Evolutionary conservation across 176 grass and related monocot genomes (phyloP).

Genomic region (Pontederia paniculata): DNA sequence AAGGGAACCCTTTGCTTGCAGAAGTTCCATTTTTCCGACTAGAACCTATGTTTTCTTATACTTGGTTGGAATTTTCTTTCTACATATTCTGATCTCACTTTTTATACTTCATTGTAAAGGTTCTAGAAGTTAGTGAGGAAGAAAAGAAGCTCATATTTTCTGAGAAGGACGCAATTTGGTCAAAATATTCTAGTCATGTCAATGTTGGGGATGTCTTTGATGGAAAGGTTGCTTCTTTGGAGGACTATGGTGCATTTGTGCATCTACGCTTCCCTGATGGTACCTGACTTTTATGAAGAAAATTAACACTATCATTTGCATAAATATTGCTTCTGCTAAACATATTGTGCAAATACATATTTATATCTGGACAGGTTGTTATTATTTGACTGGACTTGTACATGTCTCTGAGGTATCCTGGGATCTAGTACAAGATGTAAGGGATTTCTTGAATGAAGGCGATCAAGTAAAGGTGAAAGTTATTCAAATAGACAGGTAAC

Average conservation of each 20-base stretch:
- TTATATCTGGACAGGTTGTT: constrained; percentile 40
- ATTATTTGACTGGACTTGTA: constrained; percentile 82
- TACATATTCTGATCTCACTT: background rate
- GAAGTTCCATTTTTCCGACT: no score
- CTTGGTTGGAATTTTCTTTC: no score
- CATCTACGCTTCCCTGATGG: constrained; percentile 80
- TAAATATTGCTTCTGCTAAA: background rate
- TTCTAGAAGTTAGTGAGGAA: constrained; percentile 54
- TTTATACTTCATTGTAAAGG: constrained; percentile 22
- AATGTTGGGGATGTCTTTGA: constrained; percentile 46
- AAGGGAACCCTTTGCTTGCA: no score
- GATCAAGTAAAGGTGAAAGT: constrained; percentile 66
- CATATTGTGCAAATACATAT: background rate
- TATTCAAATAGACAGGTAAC: constrained; percentile 57
- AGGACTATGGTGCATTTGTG: constrained; percentile 87
- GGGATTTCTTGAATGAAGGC: constrained; percentile 66
- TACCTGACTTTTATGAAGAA: constrained; percentile 23
- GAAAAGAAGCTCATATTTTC: constrained; percentile 80
- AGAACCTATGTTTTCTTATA: no score
- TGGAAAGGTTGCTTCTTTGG: constrained; percentile 58
- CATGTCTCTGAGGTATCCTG: constrained; percentile 93
- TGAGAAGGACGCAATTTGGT: constrained; percentile 73
- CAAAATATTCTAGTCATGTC: constrained; percentile 43
- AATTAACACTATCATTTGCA: background rate
- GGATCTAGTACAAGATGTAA: constrained; percentile 91